Conservation (phyloP, 768 basidiomycete species). For the Mycena kentingensis region DNA sequence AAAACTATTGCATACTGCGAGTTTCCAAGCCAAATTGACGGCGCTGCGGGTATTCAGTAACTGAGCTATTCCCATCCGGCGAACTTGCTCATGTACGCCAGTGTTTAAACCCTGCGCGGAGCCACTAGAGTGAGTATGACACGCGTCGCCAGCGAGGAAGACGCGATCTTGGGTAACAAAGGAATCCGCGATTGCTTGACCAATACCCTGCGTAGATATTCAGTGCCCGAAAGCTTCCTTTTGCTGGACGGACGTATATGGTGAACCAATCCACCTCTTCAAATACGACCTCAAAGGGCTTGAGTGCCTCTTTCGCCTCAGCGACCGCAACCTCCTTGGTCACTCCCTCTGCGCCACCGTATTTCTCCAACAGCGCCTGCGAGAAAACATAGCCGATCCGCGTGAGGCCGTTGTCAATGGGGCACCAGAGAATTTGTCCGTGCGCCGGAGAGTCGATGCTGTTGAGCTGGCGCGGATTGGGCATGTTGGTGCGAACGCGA, state of each 20-base stretch:
- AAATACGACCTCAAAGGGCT: slow-evolving; percentile 22
- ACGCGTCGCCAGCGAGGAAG: slow-evolving; percentile 27
- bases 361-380: slow-evolving; percentile 22
- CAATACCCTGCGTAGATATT: slow-evolving; percentile 18
- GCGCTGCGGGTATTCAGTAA: slow-evolving; percentile 9
- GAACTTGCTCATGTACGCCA: slow-evolving; percentile 23
- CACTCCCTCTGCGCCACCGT: slow-evolving; percentile 22
- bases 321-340: slow-evolving; percentile 19
- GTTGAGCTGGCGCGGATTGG: slow-evolving; percentile 24
- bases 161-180: slow-evolving; percentile 18
- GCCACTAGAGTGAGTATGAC: slow-evolving; percentile 25
- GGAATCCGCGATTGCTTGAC: slow-evolving; percentile 22
- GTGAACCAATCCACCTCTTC: slow-evolving; percentile 22
- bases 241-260: slow-evolving; percentile 12
- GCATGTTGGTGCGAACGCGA: slow-evolving; percentile 25
- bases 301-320: slow-evolving; percentile 19
- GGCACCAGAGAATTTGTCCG: slow-evolving; percentile 27
- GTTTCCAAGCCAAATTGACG: slow-evolving; percentile 26
- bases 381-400: slow-evolving; percentile 27
- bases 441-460: slow-evolving; percentile 24
- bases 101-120: slow-evolving; percentile 26
- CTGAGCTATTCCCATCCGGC: too few relatives aligned
- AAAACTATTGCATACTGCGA: slow-evolving; percentile 11
- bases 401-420: slow-evolving; percentile 23
- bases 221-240: background rate